phyloP scores from a whole-genome alignment of 148 eudicot species.

The Arctostaphylos glauca region DNA sequence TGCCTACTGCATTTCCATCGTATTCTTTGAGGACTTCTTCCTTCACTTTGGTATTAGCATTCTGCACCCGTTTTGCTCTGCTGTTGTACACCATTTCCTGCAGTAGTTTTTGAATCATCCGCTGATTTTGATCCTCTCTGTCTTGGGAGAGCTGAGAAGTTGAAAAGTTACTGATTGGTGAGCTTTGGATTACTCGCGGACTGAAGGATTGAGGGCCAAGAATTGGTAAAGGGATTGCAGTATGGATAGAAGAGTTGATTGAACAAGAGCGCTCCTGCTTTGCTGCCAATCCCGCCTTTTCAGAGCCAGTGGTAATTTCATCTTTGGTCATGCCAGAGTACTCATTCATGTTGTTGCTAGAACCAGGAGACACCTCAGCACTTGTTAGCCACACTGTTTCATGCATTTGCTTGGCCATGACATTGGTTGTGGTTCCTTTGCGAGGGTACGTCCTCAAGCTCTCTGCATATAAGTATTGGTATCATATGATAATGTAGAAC shows the following conservation, averaged over 20 bases:
- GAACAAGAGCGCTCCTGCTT: conserved; percentile 15
- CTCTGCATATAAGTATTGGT: conserved; percentile 25
- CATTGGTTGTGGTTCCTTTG: not conserved
- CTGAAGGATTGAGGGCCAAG: not conserved
- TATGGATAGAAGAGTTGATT: not conserved
- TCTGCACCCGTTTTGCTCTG: conserved; percentile 10
- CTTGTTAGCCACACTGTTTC: not conserved
- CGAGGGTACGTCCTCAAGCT: conserved; percentile 29
- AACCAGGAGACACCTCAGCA: not conserved
- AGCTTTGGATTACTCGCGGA: not conserved
- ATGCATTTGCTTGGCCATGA: not conserved
- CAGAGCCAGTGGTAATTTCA: not conserved
- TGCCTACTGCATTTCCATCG: not conserved
- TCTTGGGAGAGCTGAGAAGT: conserved; percentile 3
- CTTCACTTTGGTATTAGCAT: conserved; percentile 10
- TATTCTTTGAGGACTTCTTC: not conserved
- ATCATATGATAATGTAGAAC: not conserved
- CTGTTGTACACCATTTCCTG: conserved; percentile 23
- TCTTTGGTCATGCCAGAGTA: not conserved
- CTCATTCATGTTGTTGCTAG: not conserved
- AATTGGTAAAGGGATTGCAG: conserved; percentile 3
- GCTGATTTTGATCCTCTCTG: conserved; percentile 11
- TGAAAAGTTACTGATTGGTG: not conserved
- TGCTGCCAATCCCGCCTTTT: not conserved
- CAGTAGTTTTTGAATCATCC: conserved; percentile 13